A percentile compares a stretch with the other conserved stretches of the same genome.
Conservation (phyloP, 257 asterid genomes). For the Salvia rosmarinus region DNA sequence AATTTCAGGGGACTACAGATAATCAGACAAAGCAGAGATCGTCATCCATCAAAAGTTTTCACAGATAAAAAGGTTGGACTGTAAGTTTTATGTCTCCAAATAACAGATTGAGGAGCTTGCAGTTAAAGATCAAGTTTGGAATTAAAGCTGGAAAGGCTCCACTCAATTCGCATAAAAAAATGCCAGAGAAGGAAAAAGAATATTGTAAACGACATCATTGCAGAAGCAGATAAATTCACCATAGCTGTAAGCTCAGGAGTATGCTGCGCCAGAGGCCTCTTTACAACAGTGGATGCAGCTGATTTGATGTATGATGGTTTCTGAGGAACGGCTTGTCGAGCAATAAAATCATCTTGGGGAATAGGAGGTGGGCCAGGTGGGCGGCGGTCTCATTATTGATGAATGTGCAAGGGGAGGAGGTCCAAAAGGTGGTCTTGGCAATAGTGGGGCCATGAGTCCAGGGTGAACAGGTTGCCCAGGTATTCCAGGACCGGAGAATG, state of each 20-base stretch:
- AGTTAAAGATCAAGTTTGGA: not conserved
- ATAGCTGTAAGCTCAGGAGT: constrained; percentile 98
- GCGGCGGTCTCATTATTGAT: constrained; percentile 92
- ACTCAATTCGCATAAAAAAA: not conserved
- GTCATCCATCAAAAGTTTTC: not conserved
- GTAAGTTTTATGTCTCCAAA: not conserved
- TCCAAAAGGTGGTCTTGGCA: constrained; percentile 83
- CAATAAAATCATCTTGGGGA: constrained; percentile 51
- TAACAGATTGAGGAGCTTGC: not conserved
- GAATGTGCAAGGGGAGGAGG: constrained; percentile 68
- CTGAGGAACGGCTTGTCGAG: constrained; percentile 57
- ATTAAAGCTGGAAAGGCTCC: not conserved
- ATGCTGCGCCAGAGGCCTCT: constrained; percentile 99
- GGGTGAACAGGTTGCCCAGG: constrained; percentile 72
- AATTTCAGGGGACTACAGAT: constrained; percentile 14
- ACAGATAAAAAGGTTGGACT: not conserved
- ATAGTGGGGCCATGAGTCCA: constrained; percentile 73
- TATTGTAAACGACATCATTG: constrained; percentile 12
- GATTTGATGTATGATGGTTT: constrained; percentile 94
- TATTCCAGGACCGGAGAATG: constrained; percentile 57
- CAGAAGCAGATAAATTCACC: constrained; percentile 57
- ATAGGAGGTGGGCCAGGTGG: constrained; percentile 98
- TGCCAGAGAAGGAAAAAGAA: not conserved
- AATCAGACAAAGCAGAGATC: not conserved
- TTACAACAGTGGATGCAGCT: constrained; percentile 97